Conservation (phyloP, 768 basidiomycete genomes). For the Chalciporus piperatus region DNA sequence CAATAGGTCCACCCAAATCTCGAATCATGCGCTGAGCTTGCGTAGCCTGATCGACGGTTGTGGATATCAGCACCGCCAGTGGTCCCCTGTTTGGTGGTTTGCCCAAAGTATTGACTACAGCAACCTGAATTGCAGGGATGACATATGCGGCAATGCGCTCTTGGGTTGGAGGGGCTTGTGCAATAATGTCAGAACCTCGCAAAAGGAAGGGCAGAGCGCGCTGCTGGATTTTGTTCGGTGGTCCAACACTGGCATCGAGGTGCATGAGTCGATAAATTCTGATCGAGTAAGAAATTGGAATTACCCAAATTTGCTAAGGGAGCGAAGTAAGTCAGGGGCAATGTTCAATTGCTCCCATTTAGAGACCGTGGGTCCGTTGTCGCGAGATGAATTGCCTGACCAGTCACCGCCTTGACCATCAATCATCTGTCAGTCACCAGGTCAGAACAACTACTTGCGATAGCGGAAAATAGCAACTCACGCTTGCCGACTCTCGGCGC, state of each 20-base stretch:
- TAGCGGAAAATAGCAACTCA: conserved; percentile 38
- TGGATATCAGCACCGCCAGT: conserved; percentile 91
- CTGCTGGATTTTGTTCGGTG: conserved; percentile 98
- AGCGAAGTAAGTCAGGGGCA: conserved; percentile 82
- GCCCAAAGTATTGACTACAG: conserved; percentile 58
- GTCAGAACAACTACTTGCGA: conserved; percentile 12
- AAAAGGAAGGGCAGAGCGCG: conserved; percentile 94
- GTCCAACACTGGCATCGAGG: conserved; percentile 68
- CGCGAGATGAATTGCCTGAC: conserved; percentile 55
- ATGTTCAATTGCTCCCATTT: conserved; percentile 96
- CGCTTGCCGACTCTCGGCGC: conserved; percentile 73
- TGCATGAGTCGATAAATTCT: conserved; percentile 14
- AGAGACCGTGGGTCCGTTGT: conserved; percentile 76
- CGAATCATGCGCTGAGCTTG: conserved; percentile 96
- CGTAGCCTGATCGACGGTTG: conserved; percentile 97
- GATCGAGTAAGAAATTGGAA: conserved; percentile 25
- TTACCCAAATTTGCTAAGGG: conserved; percentile 91
- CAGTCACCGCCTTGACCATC: conserved; percentile 58
- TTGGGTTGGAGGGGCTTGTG: conserved; percentile 97
- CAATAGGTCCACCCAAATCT: conserved; percentile 90
- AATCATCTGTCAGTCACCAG: conserved; percentile 40
- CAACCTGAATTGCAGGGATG: conserved; percentile 85
- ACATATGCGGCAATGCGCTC: conserved; percentile 98
- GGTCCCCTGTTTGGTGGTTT: conserved; percentile 67
- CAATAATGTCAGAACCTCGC: conserved; percentile 93